Percentiles rank a stretch among this genome's conserved stretches.
Conservation (phyloP, 2,329 filamentous ascomycete genomes). For the Dryadomyces quercivorus region DNA sequence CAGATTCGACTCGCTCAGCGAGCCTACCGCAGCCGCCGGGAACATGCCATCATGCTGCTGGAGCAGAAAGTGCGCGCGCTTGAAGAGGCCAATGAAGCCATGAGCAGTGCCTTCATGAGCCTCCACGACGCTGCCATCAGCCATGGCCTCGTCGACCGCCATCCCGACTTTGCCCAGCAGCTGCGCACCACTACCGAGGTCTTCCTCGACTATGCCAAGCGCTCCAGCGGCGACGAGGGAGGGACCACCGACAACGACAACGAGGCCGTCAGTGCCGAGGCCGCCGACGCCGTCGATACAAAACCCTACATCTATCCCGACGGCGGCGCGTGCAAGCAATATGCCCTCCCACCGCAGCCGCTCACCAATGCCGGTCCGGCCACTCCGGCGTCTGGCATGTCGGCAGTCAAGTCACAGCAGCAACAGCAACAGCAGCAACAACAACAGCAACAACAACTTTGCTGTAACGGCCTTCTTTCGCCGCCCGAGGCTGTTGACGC, state of each 20-base stretch:
- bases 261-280: background rate
- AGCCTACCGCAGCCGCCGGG: slow-evolving; percentile 76
- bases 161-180: slow-evolving; percentile 44
- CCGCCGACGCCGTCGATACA: background rate
- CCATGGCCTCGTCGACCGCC: slow-evolving; percentile 43
- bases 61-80: slow-evolving; percentile 59
- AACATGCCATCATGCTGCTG: slow-evolving; percentile 63
- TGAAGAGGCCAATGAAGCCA: slow-evolving; percentile 57
- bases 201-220: slow-evolving; percentile 43
- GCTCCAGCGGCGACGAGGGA: slow-evolving; percentile 27
- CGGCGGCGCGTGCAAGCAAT: too few relatives aligned
- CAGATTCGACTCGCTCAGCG: slow-evolving; percentile 81
- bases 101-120: slow-evolving; percentile 58
- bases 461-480: too few relatives aligned
- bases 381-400: too few relatives aligned
- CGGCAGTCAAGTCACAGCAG: too few relatives aligned
- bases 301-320: background rate
- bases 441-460: too few relatives aligned
- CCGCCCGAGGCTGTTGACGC: too few relatives aligned
- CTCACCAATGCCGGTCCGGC: too few relatives aligned
- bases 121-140: slow-evolving; percentile 51
- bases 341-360: too few relatives aligned
- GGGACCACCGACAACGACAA: slow-evolving; percentile 15
- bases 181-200: slow-evolving; percentile 44
- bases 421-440: too few relatives aligned